phyloP scores from a whole-genome alignment of 106 monocot genomes.

The Allium sativum region DNA sequence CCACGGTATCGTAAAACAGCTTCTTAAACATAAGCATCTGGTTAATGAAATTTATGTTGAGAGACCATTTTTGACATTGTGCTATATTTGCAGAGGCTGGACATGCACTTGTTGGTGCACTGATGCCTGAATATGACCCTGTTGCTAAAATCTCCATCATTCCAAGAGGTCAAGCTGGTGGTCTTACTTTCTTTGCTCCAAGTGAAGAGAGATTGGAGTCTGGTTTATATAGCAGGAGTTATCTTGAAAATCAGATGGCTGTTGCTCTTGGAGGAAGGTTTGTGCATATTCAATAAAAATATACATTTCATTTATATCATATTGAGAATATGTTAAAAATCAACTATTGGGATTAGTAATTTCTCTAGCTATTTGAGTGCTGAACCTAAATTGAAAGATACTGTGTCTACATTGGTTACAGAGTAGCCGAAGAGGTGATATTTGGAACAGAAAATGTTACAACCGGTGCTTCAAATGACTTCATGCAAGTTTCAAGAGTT shows the following conservation, averaged over 20 bases:
- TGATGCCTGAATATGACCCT: conserved; percentile 99
- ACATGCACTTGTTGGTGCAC: conserved; percentile 93
- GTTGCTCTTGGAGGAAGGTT: conserved; percentile 99
- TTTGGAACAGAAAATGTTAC: conserved; percentile 97
- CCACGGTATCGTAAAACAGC: conserved; percentile 37
- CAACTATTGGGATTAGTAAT: too few species aligned
- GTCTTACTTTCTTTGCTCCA: conserved; percentile 94
- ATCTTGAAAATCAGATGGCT: conserved; percentile 97
- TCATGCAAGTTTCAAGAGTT: conserved; percentile 98
- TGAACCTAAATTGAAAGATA: too few species aligned
- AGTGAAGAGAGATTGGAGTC: conserved; percentile 98
- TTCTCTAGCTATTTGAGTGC: too few species aligned
- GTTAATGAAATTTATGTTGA: too few species aligned
- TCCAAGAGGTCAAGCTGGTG: conserved; percentile 96
- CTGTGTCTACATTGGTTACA: conserved; percentile 17
- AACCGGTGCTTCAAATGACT: conserved; percentile 96
- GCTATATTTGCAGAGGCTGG: conserved; percentile 70
- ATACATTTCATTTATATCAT: not conserved
- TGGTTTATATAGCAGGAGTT: conserved; percentile 91
- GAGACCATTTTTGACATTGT: not conserved
- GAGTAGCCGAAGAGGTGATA: conserved; percentile 98
- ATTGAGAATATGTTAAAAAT: too few species aligned
- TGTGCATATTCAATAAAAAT: not conserved
- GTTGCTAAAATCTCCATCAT: conserved; percentile 99
- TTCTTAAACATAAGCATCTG: too few species aligned